These are phyloP conservation scores for Aphanomyces invadans DNA, from an alignment of 352 stramenopile genomes.

Conservation along the genomic window DNA sequence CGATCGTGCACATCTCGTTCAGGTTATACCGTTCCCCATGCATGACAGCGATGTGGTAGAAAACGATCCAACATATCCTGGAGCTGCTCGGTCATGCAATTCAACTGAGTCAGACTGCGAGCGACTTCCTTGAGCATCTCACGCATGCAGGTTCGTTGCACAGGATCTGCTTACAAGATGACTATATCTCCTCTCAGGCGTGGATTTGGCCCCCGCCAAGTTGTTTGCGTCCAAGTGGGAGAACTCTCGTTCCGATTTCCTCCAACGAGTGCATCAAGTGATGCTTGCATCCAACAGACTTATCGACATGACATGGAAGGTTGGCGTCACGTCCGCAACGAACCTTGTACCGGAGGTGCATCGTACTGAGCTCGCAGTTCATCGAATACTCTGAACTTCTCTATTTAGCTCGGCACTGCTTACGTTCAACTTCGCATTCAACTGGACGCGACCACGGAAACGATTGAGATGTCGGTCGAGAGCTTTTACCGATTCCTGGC, in stretches of 20 bases:
- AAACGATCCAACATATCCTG: conserved; percentile 9
- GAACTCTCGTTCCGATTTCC: not conserved
- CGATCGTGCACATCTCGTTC: not conserved
- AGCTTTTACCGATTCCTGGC: conserved; percentile 20
- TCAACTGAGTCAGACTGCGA: not conserved
- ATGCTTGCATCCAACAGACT: not conserved
- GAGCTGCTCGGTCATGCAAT: conserved; percentile 2
- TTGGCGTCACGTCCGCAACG: conserved; percentile 10
- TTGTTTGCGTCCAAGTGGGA: conserved; percentile 1
- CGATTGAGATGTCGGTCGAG: conserved; percentile 5
- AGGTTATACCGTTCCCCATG: no score
- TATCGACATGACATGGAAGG: conserved; percentile 15
- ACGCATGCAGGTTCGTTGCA: not conserved
- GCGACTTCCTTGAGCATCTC: conserved; percentile 5
- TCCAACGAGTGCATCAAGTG: not conserved
- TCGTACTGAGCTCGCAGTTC: not conserved
- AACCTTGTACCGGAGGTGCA: conserved; percentile 8
- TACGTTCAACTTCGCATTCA: conserved; percentile 6
- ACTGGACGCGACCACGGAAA: conserved; percentile 2
- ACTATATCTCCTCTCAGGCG: no score
- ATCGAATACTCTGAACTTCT: no score
- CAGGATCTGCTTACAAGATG: not conserved
- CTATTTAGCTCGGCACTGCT: conserved; percentile 3
- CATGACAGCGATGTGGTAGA: not conserved
- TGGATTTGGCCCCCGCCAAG: conserved; percentile 7